Base-by-base conservation (phyloP, 192 early-diverging fungal genomes). In the Chytriomyces sp. region DNA sequence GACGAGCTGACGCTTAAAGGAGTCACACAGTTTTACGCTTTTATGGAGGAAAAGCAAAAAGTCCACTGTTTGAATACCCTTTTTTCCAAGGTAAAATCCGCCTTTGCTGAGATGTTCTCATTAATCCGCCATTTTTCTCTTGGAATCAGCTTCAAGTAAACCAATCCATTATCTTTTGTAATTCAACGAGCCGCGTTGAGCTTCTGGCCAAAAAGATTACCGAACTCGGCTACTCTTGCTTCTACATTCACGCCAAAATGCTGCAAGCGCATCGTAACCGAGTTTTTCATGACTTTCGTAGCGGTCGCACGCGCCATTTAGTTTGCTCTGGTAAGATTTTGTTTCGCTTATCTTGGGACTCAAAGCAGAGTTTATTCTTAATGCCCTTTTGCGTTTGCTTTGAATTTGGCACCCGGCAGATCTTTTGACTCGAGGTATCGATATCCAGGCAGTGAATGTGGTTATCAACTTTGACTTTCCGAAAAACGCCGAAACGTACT, bases 381-480 rank as follows among this genome's bases (percentile, higher is more conserved):
- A 69, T 5, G 65, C 13, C 46, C 35, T 35, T 35, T 35, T 35
- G 35, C 35, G 35, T 35, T 46, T 44, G 45, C 72, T 48, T 64
- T 68, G 16, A 28, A 18, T 18, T 85, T 20, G n/a, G 72, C 68
- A 48, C 45, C 28, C 72, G 35, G 24, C 76, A 92, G 97, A 99
- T 86, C 86, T 99, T 62, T 87, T 97, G 67, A 97, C 97, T 11
- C 92, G 97, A 69, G 97, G 97, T 87, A 99, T 99, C 78, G 97
- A 99, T 84, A 98, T 99, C 81, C 97, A 99, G 85, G 97, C 96
- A 20, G 97, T 99, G 50, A 98, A 98, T 82, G 97, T 99, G 16
- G 97, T 99, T 64, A 98, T 99, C 89, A 98, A 99, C 89, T 99
- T 98, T 91, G 97, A 99, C 84, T 98, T 99, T 82, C 97, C 97